Percentiles rank a stretch among this genome's conserved stretches.
These are phyloP conservation scores for Pseudocercospora cruenta DNA, from an alignment of 2,329 filamentous ascomycete genomes.

Conservation along the genomic window DNA sequence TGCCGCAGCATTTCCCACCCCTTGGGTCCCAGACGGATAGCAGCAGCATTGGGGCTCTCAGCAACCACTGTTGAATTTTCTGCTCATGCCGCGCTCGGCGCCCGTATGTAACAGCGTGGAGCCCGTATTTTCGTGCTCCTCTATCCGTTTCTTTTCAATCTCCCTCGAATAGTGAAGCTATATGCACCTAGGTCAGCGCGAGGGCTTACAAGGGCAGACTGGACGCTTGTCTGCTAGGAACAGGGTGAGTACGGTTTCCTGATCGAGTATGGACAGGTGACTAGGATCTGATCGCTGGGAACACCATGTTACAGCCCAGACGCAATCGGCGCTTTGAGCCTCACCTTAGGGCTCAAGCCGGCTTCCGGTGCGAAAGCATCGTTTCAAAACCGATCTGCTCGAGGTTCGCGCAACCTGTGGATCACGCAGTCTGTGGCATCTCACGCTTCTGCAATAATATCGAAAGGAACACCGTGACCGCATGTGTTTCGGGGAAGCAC, in stretches of 20 bases:
- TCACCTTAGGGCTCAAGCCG: slow-evolving; percentile 9
- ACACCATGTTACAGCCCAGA: neutral
- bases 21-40: neutral
- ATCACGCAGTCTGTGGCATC: slow-evolving; percentile 1
- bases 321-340: neutral
- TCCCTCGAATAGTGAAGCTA: neutral
- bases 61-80: neutral
- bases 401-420: slow-evolving; percentile 10
- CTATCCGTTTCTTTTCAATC: neutral
- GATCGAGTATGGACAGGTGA: slow-evolving; percentile 6
- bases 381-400: neutral
- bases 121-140: neutral
- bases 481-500: slow-evolving; percentile 10
- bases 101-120: neutral
- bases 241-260: slow-evolving; percentile 11
- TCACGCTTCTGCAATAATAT: neutral
- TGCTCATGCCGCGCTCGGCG: slow-evolving; percentile 10
- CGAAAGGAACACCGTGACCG: neutral
- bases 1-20: neutral
- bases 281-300: slow-evolving; percentile 1
- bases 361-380: neutral
- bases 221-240: neutral
- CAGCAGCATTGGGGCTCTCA: neutral
- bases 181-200: slow-evolving; percentile 9
- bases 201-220: neutral